Base-by-base conservation (phyloP, 768 basidiomycete species). In the Mycena vulgaris region DNA sequence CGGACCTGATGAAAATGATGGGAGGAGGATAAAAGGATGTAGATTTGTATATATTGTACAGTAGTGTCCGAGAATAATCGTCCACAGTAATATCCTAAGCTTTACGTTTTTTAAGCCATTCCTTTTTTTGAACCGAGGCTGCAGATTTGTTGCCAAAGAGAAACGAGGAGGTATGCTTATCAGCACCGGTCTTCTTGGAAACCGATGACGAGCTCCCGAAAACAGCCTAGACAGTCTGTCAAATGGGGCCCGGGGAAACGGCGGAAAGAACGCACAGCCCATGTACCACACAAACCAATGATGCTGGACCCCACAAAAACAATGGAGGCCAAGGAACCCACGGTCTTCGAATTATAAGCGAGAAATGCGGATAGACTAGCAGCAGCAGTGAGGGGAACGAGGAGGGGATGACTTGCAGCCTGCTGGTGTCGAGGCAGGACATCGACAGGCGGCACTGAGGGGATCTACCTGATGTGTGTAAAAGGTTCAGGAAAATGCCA, bases 1-100 rank as follows among this genome's bases (percentile, higher is more conserved):
- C 82, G 25, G 93, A 95, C 72, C 92, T 95, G 91, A 84, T 94
- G 78, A 94, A 94, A 83, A 93, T 94, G 93, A 93, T 94, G 93
- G 92, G 92, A 10, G 91, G 91, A 65, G 87, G 88, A 48, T 69
- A 58, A 56, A n/a, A 21, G 27, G 33, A 25, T 8, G 45, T 37
- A 25, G 30, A 55, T 63, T 58, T 49, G 51, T 60, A 35, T 59
- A 66, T 39, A 51, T 33, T 72, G 67, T 69, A 67, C 52, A 60
- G 19, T 69, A 72, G 53, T 70, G 30, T 45, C 21, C 8, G 19
- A 67, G 60, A 61, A 68, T 45, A 72, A 57, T 66, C 25, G 28
- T 52, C 61, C 14, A 11, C 2, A n/a, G 31, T 63, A 70, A 65
- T 49, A 27, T 11, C 11, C 65, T 66, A 62, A 37, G 64, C 60